Conservation (phyloP, 129 eudicot genomes). For the Sambucus nigra region DNA sequence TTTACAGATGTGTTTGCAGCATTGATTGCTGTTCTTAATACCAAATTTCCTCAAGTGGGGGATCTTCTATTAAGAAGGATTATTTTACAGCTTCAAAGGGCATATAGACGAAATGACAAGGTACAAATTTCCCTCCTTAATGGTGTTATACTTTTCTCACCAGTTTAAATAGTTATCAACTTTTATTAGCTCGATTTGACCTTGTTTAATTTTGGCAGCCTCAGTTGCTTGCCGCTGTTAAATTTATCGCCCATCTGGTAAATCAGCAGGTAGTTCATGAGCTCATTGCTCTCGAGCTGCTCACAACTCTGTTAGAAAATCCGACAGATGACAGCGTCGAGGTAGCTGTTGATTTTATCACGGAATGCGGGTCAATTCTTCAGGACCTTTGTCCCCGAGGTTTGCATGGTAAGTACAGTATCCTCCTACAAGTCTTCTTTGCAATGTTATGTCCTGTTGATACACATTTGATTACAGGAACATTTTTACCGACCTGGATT, state of each 20-base stretch:
- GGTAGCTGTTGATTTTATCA: slow-evolving; percentile 93
- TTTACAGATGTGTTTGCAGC: slow-evolving; percentile 97
- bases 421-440: not conserved
- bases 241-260: slow-evolving; percentile 88
- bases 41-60: slow-evolving; percentile 88
- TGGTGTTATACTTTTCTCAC: not conserved
- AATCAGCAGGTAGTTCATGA: slow-evolving; percentile 92
- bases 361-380: slow-evolving; percentile 91
- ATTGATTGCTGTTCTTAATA: slow-evolving; percentile 78
- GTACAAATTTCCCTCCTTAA: slow-evolving; percentile 17
- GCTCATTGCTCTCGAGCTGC: slow-evolving; percentile 88
- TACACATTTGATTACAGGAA: not conserved
- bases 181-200: not conserved
- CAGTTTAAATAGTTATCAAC: not conserved
- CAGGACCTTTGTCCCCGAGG: slow-evolving; percentile 84
- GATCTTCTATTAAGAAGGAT: slow-evolving; percentile 81
- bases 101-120: slow-evolving; percentile 90
- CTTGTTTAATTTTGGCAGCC: slow-evolving; percentile 33
- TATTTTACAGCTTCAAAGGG: slow-evolving; percentile 72
- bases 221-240: slow-evolving; percentile 83
- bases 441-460: not conserved
- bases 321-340: slow-evolving; percentile 98
- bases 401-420: slow-evolving; percentile 58
- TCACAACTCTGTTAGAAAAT: slow-evolving; percentile 61
- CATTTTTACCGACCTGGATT: too few relatives aligned